Base-by-base conservation (phyloP, 768 basidiomycete species). In the Pleurotus pulmonarius region DNA sequence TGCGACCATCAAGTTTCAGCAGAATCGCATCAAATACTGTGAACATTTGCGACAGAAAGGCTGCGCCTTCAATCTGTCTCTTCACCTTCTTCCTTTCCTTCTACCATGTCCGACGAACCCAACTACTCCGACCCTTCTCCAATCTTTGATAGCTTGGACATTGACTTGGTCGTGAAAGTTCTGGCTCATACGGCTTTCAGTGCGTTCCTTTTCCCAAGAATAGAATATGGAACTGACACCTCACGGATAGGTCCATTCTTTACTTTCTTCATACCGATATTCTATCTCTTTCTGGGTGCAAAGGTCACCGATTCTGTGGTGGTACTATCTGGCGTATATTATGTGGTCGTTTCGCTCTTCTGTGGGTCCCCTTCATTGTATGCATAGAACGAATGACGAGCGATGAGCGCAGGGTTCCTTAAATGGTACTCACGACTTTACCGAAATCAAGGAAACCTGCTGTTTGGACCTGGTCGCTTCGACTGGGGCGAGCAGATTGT, bases 401-500 rank as follows among this genome's bases (percentile, higher is more conserved):
- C 29, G 29, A 34, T 34, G 8, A 34, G 29, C 7, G 29, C 39
- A 93, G 93, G 85, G 83, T 72, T 81, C 54, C 59, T 86, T 15
- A 85, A 78, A 61, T 90, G 90, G 86, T 75, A 79, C 57, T 90
- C 90, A 18, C 76, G 74, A 46, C 63, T 91, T 46, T 90, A 92
- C 67, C 79, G 90, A 54, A 94, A 92, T 64, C 86, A 89, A 68
- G 82, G 81, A 25, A 85, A 75, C 60, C 65, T 86, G 18, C 68
- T 93, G 20, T 84, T 83, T 58, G 76, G 80, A 0, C 83, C 87
- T 2, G 67, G 73, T 12, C 79, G 72, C 38, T 69, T 94, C 25
- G 85, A 94, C 61, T 98, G 95, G 96, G 81, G 81, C 45, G 85
- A 94, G 46, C 92, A 98, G 70, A 83, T 96, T 55, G 86, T 98